Base-by-base conservation (phyloP, 495 filamentous ascomycete species). In the Trichoderma gamsii region DNA sequence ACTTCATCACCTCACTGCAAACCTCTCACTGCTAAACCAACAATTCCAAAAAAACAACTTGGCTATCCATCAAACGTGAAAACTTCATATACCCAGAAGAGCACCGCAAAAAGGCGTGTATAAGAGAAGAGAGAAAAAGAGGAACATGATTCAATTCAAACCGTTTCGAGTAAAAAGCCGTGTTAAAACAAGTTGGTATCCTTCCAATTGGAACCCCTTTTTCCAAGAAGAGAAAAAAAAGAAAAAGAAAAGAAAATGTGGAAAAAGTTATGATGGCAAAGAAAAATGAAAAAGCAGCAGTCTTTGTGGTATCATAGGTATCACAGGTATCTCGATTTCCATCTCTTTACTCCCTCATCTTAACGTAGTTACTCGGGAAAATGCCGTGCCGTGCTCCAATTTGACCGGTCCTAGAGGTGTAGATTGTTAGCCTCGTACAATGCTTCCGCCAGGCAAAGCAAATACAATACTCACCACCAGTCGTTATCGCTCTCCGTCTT, bases 401-500 rank as follows among this genome's bases (percentile, higher is more conserved):
- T 77, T 82, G 84, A 16, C 84, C 84, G 38, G 84, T 86, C 84
- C 84, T 86, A 44, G 13, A 44, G 4, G n/a, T 23, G 25, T 21
- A 1, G 27, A 32, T 23, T 76, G 73, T 65, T 25, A 67, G 68
- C 49, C 61, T 9, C 11, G n/a, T 2, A 13, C 66, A 52, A n/a
- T 35, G 43, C 12, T 4, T 16, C 18, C 18, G 3, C 9, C 18
- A 18, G n/a, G 25, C 15, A 59, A 13, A 9, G 4, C 7, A 41
- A 23, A 59, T 38, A 82, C 83, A 23, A 44, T 38, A 82, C 83
- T 73, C 80, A 91, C 93, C 93, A 97, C 86, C 94, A 96, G 76
- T 97, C 93, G 12, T 87, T 88, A 69, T 90, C 89, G 70, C 86
- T 92, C 0, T 99, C 92, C n/a, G 95, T 97, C 75, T 91, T 90